Base-by-base conservation (phyloP, 1,284 basidiomycete species). In the Sporisorium graminicola region DNA sequence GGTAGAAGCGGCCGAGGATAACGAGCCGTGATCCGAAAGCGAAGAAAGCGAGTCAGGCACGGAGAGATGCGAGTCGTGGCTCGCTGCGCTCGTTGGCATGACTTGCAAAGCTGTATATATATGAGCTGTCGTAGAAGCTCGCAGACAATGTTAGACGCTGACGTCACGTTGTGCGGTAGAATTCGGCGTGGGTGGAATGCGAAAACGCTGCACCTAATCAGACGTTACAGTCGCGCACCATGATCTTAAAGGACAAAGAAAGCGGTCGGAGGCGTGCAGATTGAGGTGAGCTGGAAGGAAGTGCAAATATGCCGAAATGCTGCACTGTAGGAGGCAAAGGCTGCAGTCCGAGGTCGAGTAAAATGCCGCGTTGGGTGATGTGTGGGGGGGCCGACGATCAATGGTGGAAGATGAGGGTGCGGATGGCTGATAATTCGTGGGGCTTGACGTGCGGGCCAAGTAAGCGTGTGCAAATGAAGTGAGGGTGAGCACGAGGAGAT, bases 11-110 rank as follows among this genome's bases (percentile, higher is more conserved):
- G 65, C 49, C 16, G 66, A 74, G 0, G 33, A 24, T 24, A 62
- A 16, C 14, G 66, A 70, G 52, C 47, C 47, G 49, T 58, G 52
- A 22, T 63, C 58, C 40, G 55, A 65, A 27, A 66, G 52, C 1
- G 66, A 66, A 40, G 72, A 59, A 20, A 59, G 40, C 24, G 67
- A 69, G n/a, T 62, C 66, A 20, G 63, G 53, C 20, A 42, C 49
- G 8, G 72, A 65, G 27, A 26, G n/a, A 35, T 59, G 59, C 62
- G 63, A 69, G 20, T 65, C 62, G 20, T 65, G 62, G 43, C 62
- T 70, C 13, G 27, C 66, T 5, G 55, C 52, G 40, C 55, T 70
- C 26, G 43, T 59, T 7, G 66, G 66, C 72, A 70, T 74, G 49
- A 18, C n/a, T 37, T 31, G 51, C 40, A 14, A 35, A 35, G 8